Evolutionary conservation across 2,329 filamentous ascomycete genomes (phyloP).

Genomic region (Eurotiales sp.): DNA sequence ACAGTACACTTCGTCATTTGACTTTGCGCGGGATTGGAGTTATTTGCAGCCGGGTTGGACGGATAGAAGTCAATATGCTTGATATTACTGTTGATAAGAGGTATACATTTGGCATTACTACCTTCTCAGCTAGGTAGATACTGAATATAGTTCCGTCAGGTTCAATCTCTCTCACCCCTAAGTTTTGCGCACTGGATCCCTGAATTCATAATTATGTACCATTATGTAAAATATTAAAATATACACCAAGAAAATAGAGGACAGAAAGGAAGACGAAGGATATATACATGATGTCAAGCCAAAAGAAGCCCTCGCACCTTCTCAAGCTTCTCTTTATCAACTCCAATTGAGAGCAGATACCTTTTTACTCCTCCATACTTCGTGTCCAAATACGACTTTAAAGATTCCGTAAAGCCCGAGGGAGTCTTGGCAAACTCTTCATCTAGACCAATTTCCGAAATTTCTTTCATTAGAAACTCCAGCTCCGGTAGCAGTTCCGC

Average conservation of each 20-base stretch:
- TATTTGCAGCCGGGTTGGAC: constrained; percentile 12
- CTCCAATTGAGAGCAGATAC: constrained; percentile 65
- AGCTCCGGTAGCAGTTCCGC: constrained; percentile 59
- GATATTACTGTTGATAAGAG: neutral
- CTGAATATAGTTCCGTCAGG: no score
- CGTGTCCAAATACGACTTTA: constrained; percentile 56
- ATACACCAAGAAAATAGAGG: no score
- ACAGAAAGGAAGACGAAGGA: neutral
- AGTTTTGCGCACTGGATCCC: neutral
- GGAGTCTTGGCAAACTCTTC: constrained; percentile 70
- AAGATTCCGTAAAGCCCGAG: constrained; percentile 57
- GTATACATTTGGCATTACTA: no score
- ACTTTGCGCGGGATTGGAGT: constrained; percentile 10
- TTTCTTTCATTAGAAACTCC: constrained; percentile 63
- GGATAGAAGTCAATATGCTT: constrained; percentile 13
- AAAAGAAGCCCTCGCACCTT: constrained; percentile 27
- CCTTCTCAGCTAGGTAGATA: no score
- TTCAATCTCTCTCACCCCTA: no score
- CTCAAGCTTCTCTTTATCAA: constrained; percentile 45
- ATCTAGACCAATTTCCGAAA: constrained; percentile 65
- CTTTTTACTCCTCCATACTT: constrained; percentile 62
- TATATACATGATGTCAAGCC: constrained; percentile 21
- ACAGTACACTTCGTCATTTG: constrained; percentile 8
- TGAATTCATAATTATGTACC: neutral
- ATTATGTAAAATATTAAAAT: neutral